These are phyloP conservation scores for Aspergillus felis DNA, from an alignment of 2,329 filamentous ascomycete genomes.

Conservation along the genomic window DNA sequence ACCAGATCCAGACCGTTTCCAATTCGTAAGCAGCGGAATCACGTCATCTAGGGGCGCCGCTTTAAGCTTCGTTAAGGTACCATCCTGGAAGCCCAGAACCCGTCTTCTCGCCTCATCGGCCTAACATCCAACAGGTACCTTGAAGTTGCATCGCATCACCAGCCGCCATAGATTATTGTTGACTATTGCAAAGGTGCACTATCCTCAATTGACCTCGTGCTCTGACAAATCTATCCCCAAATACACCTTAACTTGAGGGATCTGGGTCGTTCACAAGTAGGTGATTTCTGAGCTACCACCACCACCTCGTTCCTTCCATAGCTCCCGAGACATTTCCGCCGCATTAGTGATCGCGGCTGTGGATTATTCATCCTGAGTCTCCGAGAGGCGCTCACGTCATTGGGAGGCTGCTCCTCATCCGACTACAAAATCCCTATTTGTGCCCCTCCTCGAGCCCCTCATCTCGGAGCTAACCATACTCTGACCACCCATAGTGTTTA, in stretches of 20 bases:
- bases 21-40: slow-evolving; percentile 32
- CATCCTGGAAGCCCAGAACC: background rate
- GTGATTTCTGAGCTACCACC: background rate
- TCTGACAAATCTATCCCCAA: slow-evolving; percentile 10
- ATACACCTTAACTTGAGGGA: slow-evolving; percentile 3
- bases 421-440: slow-evolving; percentile 25
- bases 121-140: background rate
- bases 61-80: background rate
- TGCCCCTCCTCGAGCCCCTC: slow-evolving; percentile 21
- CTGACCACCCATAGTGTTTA: slow-evolving; percentile 14
- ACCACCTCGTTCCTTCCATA: slow-evolving; percentile 3
- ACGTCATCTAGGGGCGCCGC: slow-evolving; percentile 27
- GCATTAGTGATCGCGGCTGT: background rate
- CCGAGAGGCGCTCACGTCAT: slow-evolving; percentile 24
- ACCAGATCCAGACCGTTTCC: slow-evolving; percentile 19
- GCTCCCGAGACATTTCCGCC: slow-evolving; percentile 4
- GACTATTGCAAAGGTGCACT: background rate
- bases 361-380: slow-evolving; percentile 24
- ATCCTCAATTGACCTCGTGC: background rate
- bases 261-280: background rate
- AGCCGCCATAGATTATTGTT: background rate
- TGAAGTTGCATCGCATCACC: slow-evolving; percentile 1
- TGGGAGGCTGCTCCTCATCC: slow-evolving; percentile 5
- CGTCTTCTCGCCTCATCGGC: slow-evolving; percentile 9
- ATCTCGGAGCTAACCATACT: slow-evolving; percentile 18